Evolutionary conservation across 441 rosid species (phyloP).

Genomic region (Adansonia rubrostipa): DNA sequence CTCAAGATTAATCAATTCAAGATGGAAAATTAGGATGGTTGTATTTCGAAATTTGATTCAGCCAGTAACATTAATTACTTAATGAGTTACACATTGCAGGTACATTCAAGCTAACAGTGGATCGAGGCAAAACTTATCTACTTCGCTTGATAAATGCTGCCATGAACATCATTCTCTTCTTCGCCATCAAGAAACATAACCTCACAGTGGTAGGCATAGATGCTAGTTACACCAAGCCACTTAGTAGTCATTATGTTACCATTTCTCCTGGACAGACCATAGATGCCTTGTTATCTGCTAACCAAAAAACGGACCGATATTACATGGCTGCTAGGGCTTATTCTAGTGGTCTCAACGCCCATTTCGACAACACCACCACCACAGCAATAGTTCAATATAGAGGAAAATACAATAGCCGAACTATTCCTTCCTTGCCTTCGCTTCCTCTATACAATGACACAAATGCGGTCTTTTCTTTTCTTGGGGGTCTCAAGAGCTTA

Average conservation of each 20-base stretch:
- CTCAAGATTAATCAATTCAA: background rate
- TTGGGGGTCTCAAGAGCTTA: conserved; percentile 36
- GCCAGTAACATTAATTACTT: background rate
- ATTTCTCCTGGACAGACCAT: conserved; percentile 49
- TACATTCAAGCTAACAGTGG: conserved; percentile 36
- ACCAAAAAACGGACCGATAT: conserved; percentile 36
- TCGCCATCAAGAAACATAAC: conserved; percentile 30
- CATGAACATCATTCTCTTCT: conserved; percentile 37
- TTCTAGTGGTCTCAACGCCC: background rate
- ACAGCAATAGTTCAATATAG: conserved; percentile 38
- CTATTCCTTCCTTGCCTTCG: conserved; percentile 30
- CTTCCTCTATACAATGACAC: conserved; percentile 43
- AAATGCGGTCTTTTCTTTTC: conserved; percentile 32
- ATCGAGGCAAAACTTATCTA: conserved; percentile 40
- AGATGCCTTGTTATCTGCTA: conserved; percentile 41
- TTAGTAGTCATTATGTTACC: conserved; percentile 23
- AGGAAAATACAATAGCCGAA: conserved; percentile 8
- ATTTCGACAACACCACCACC: conserved; percentile 42
- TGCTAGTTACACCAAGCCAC: conserved; percentile 38
- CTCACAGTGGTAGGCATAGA: conserved; percentile 43
- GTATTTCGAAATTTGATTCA: background rate
- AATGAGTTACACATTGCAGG: conserved; percentile 28
- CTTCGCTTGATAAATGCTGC: conserved; percentile 49
- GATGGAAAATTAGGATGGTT: background rate
- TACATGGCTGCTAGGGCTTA: conserved; percentile 49